phyloP scores from a whole-genome alignment of 2,329 filamentous ascomycete genomes.

The Aspergillus intermedius region DNA sequence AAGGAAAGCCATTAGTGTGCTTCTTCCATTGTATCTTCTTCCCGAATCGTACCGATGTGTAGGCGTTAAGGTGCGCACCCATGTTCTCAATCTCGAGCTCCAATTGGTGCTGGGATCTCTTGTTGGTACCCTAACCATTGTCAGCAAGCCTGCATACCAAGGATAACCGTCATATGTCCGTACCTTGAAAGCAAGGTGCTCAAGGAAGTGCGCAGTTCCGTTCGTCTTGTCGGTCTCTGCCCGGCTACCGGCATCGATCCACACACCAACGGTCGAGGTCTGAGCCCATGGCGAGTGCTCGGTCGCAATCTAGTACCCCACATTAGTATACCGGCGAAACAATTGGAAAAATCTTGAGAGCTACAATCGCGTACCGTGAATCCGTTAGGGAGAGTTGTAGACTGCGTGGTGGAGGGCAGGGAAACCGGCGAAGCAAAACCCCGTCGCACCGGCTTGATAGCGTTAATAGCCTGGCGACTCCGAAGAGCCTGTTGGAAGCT shows the following conservation, averaged over 20 bases:
- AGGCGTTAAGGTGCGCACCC: conserved; percentile 97
- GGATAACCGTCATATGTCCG: conserved; percentile 3
- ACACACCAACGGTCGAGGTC: conserved; percentile 96
- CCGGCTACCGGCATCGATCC: conserved; percentile 98
- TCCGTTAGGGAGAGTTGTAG: conserved; percentile 93
- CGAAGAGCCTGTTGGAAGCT: conserved; percentile 87
- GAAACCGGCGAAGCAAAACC: conserved; percentile 80
- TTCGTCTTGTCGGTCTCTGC: conserved; percentile 98
- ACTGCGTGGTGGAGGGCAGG: conserved; percentile 75
- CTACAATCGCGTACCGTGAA: conserved; percentile 64
- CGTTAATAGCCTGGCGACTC: conserved; percentile 75
- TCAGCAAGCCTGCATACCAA: conserved; percentile 7
- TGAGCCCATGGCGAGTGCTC: conserved; percentile 98
- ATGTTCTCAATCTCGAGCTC: conserved; percentile 99
- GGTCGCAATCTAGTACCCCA: conserved; percentile 69
- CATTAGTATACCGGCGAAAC: conserved; percentile 24
- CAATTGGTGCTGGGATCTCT: conserved; percentile 91
- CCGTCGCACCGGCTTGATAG: conserved; percentile 70
- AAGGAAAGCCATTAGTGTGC: conserved; percentile 21
- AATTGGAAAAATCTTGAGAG: conserved; percentile 9
- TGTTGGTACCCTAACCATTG: conserved; percentile 66
- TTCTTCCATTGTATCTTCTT: conserved; percentile 9
- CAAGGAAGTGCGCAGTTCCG: conserved; percentile 98
- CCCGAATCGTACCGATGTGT: conserved; percentile 76
- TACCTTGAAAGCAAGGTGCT: conserved; percentile 99